Evolutionary conservation across 257 asterid species (phyloP).

Genomic region (Solanum megistacrolobum): DNA sequence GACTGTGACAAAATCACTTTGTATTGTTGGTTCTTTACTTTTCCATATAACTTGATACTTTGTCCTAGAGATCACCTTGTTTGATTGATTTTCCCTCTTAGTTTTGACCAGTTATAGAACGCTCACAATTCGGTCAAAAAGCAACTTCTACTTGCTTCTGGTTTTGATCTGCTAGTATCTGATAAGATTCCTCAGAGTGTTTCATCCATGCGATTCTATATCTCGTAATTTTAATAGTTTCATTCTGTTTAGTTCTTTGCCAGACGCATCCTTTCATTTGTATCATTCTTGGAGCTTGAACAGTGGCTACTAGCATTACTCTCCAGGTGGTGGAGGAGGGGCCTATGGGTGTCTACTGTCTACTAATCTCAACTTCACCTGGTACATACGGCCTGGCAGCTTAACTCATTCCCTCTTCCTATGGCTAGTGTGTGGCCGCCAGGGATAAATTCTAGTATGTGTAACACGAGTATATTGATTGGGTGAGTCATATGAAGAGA

Average conservation of each 20-base stretch:
- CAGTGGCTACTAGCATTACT: background rate
- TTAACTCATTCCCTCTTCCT: background rate
- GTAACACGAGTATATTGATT: background rate
- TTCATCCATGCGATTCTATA: background rate
- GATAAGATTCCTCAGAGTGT: background rate
- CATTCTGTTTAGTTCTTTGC: background rate
- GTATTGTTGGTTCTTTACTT: background rate
- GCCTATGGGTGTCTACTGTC: background rate
- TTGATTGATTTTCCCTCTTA: background rate
- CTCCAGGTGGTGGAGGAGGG: background rate
- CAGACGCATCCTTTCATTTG: background rate
- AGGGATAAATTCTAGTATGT: background rate
- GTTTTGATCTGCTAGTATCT: background rate
- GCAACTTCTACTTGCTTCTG: background rate
- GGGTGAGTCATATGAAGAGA: background rate
- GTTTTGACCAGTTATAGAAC: background rate
- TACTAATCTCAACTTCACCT: background rate
- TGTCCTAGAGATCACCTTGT: background rate
- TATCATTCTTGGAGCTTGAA: background rate
- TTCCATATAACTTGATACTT: background rate
- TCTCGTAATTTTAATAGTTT: background rate
- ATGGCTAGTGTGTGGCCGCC: background rate
- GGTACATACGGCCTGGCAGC: background rate
- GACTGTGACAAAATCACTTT: background rate
- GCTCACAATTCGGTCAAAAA: background rate